Percentiles rank a stretch among this genome's conserved stretches.
These are phyloP conservation scores for Leucocoprinus sp. DNA, from an alignment of 768 basidiomycete species.

Conservation along the genomic window DNA sequence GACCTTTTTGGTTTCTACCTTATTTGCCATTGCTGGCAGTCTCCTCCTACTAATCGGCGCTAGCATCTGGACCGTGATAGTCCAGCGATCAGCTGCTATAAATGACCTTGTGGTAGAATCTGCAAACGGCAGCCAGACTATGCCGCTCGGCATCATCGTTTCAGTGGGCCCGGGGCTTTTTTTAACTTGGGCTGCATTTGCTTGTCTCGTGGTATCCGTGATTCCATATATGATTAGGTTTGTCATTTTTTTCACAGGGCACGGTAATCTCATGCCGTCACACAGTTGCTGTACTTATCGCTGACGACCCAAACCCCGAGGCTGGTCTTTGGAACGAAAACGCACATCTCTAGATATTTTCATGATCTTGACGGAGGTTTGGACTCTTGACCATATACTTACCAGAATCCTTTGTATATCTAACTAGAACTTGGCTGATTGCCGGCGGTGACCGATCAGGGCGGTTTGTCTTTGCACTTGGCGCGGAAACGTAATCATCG, in stretches of 20 bases:
- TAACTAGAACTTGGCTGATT: too few relatives aligned
- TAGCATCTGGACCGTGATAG: constrained; percentile 70
- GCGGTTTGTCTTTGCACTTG: not conserved
- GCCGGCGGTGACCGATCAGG: too few relatives aligned
- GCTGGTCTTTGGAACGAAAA: constrained; percentile 6
- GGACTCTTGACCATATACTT: not conserved
- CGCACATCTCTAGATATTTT: constrained; percentile 6
- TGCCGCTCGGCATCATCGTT: constrained; percentile 55
- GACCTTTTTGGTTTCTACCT: constrained; percentile 61
- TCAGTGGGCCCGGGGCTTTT: constrained; percentile 54
- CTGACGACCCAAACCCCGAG: constrained; percentile 33
- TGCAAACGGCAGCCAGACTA: constrained; percentile 20
- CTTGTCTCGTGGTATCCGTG: constrained; percentile 52
- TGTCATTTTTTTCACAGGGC: not conserved
- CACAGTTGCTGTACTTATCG: constrained; percentile 73
- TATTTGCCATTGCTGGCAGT: constrained; percentile 51
- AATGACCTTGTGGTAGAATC: constrained; percentile 39
- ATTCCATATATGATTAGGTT: constrained; percentile 76
- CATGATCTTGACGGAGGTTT: constrained; percentile 8
- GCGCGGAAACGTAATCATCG: not conserved
- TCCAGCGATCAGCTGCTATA: constrained; percentile 53
- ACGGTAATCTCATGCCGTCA: not conserved
- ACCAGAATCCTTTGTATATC: not conserved
- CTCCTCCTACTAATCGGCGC: constrained; percentile 61
- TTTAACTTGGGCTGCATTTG: constrained; percentile 71